These are phyloP conservation scores for Dictyostelium intermedium DNA, from an alignment of 78 protist species.

Conservation along the genomic window DNA sequence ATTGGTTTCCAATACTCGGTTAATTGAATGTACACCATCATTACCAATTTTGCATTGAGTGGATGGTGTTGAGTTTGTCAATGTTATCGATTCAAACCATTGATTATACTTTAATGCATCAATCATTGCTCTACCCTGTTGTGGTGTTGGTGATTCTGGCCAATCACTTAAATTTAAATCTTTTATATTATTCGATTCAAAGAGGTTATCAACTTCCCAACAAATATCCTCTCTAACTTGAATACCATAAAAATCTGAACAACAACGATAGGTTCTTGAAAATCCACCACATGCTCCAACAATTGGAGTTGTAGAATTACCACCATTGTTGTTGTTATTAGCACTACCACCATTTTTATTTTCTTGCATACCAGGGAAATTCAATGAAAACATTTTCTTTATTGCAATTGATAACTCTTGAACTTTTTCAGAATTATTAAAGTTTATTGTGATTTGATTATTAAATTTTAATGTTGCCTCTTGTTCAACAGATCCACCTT, in stretches of 20 bases:
- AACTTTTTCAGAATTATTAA: not conserved
- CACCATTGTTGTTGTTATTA: not conserved
- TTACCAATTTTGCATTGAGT: slow-evolving; percentile 38
- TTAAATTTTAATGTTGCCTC: slow-evolving; percentile 29
- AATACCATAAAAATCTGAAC: slow-evolving; percentile 26
- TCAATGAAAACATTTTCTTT: slow-evolving; percentile 44
- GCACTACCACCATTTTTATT: not conserved
- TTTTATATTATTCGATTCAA: slow-evolving; percentile 50
- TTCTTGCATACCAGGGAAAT: slow-evolving; percentile 68
- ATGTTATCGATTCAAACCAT: slow-evolving; percentile 40
- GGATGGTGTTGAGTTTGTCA: not conserved
- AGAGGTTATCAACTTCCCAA: slow-evolving; percentile 71
- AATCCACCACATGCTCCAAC: slow-evolving; percentile 61
- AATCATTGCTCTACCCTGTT: slow-evolving; percentile 64
- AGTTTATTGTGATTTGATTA: not conserved
- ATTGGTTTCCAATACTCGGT: slow-evolving; percentile 19
- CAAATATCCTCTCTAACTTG: slow-evolving; percentile 67
- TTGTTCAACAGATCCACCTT: not conserved
- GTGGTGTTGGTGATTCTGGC: slow-evolving; percentile 75
- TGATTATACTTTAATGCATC: slow-evolving; percentile 64
- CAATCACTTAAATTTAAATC: slow-evolving; percentile 67
- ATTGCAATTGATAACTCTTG: slow-evolving; percentile 35
- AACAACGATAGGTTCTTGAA: slow-evolving; percentile 46
- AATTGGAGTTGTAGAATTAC: not conserved
- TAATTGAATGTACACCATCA: slow-evolving; percentile 44